Evolutionary conservation across 768 basidiomycete species (phyloP).

Genomic region (Kwoniella heveanensis): DNA sequence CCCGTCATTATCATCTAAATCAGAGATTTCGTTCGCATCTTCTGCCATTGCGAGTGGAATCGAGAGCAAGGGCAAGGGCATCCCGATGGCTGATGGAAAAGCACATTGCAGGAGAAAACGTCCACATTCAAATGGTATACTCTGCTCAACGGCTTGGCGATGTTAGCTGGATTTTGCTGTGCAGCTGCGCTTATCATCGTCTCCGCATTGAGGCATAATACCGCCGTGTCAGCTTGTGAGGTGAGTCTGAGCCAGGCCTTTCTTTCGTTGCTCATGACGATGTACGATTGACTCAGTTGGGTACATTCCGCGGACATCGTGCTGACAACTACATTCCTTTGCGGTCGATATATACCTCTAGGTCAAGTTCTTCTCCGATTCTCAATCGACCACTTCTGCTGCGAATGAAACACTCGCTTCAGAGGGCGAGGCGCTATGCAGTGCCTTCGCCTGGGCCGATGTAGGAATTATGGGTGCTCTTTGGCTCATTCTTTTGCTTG

Average conservation of each 20-base stretch:
- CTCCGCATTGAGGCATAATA: constrained; percentile 74
- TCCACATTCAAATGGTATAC: constrained; percentile 51
- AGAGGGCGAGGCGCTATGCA: constrained; percentile 74
- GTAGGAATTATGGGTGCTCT: constrained; percentile 87
- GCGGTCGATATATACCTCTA: too few relatives aligned
- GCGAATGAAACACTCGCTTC: constrained; percentile 45
- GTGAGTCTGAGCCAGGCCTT: too few relatives aligned
- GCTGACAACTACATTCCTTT: too few relatives aligned
- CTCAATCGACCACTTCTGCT: constrained; percentile 31
- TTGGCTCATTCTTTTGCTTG: constrained; percentile 75
- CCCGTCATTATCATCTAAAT: too few relatives aligned
- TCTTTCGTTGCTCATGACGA: too few relatives aligned
- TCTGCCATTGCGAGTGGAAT: too few relatives aligned
- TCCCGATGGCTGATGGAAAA: too few relatives aligned
- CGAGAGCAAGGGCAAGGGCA: too few relatives aligned
- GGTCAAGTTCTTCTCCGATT: constrained; percentile 48
- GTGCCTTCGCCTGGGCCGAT: constrained; percentile 89
- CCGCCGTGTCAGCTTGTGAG: constrained; percentile 70
- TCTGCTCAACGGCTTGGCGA: constrained; percentile 35
- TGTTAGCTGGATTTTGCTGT: constrained; percentile 67
- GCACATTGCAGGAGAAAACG: constrained; percentile 56
- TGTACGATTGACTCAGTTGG: too few relatives aligned
- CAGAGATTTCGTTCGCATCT: too few relatives aligned
- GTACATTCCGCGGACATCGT: too few relatives aligned
- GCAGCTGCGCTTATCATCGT: constrained; percentile 79